These are phyloP conservation scores for Neofusicoccum cordaticola DNA, from an alignment of 2,329 filamentous ascomycete species.

Conservation along the genomic window DNA sequence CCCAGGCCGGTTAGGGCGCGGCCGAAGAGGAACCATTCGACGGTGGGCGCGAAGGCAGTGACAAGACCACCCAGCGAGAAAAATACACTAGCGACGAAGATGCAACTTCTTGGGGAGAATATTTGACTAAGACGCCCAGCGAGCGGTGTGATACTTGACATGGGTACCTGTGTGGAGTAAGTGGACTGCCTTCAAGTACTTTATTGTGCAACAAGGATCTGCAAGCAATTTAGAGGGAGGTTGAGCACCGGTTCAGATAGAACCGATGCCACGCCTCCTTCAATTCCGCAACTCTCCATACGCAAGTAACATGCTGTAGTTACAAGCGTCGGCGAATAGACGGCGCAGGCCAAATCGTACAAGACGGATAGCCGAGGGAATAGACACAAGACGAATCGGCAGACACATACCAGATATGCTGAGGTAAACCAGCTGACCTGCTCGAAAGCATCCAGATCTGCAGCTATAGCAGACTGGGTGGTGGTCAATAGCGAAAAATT, in stretches of 20 bases:
- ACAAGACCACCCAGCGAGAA: constrained; percentile 63
- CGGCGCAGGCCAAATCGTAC: neutral
- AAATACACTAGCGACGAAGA: constrained; percentile 59
- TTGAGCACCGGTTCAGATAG: no score
- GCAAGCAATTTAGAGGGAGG: no score
- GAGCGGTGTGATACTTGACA: constrained; percentile 62
- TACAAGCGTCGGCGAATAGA: no score
- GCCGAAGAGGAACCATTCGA: constrained; percentile 65
- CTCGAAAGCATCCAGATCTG: constrained; percentile 70
- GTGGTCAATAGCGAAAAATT: constrained; percentile 83
- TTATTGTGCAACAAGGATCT: neutral
- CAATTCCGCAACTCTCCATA: no score
- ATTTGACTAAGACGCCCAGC: constrained; percentile 70
- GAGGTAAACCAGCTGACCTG: constrained; percentile 78
- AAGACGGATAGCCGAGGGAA: neutral
- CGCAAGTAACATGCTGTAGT: no score
- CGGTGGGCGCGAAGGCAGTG: constrained; percentile 59
- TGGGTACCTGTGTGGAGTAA: constrained; percentile 26
- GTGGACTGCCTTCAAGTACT: neutral
- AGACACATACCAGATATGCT: constrained; percentile 56
- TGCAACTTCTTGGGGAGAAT: constrained; percentile 66
- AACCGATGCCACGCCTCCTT: no score
- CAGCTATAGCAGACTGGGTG: constrained; percentile 72
- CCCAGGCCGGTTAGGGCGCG: constrained; percentile 67
- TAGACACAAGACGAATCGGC: neutral